Conservation (phyloP, 768 basidiomycete genomes). For the Tephrocybe sp. region DNA sequence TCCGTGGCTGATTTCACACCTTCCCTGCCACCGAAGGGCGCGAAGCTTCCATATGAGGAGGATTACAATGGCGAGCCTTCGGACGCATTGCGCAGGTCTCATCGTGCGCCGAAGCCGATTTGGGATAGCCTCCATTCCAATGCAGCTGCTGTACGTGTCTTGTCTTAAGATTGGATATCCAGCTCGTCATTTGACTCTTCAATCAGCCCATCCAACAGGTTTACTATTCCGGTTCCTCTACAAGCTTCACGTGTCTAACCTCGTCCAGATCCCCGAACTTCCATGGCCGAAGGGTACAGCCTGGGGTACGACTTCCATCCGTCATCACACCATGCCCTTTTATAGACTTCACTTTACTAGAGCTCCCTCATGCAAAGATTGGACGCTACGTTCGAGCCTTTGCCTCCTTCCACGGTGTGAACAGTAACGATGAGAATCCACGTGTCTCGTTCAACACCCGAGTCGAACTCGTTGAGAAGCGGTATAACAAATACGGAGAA, state of each 20-base stretch:
- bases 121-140: slow-evolving; percentile 36
- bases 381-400: slow-evolving; percentile 41
- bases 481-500: slow-evolving; percentile 23
- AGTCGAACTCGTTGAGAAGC: slow-evolving; percentile 45
- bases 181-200: not conserved
- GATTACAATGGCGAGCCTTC: slow-evolving; percentile 21
- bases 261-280: slow-evolving; percentile 24
- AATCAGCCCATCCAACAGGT: slow-evolving; percentile 27
- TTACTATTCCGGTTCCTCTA: too few species aligned
- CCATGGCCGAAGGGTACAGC: slow-evolving; percentile 31
- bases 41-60: slow-evolving; percentile 27
- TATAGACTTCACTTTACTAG: too few species aligned
- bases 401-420: slow-evolving; percentile 39
- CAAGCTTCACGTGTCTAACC: not conserved
- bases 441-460: slow-evolving; percentile 45
- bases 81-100: slow-evolving; percentile 23
- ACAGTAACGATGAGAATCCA: slow-evolving; percentile 40
- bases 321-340: too few species aligned
- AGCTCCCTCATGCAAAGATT: slow-evolving; percentile 32
- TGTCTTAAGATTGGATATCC: not conserved
- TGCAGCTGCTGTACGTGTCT: slow-evolving; percentile 29
- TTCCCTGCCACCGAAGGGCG: slow-evolving; percentile 33
- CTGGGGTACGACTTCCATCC: slow-evolving; percentile 34
- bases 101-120: slow-evolving; percentile 37
- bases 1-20: slow-evolving; percentile 34